phyloP scores from a whole-genome alignment of 495 filamentous ascomycete species.

The Penicillium alfredii region DNA sequence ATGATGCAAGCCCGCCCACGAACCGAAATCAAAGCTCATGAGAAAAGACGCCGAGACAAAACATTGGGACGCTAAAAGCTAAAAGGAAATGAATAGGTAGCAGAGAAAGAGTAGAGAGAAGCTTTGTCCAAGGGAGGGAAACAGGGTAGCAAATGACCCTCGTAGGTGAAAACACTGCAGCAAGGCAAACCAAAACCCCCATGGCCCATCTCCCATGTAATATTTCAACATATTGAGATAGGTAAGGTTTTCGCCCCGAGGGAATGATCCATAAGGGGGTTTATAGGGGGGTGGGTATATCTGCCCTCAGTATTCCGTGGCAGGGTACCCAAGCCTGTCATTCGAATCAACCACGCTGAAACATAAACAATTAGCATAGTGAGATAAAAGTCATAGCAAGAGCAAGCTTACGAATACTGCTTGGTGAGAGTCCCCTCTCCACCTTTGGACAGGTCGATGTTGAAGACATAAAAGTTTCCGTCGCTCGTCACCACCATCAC shows the following conservation, averaged over 20 bases:
- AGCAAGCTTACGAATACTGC: conserved; percentile 74
- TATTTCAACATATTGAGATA: no score
- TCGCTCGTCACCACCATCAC: conserved; percentile 98
- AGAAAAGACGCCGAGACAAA: conserved; percentile 3
- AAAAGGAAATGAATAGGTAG: not conserved
- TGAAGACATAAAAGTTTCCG: conserved; percentile 89
- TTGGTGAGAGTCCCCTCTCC: conserved; percentile 90
- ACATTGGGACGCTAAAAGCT: conserved; percentile 6
- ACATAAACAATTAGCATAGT: not conserved
- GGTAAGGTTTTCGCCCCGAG: no score
- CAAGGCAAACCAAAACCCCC: no score
- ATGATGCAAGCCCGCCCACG: conserved; percentile 1
- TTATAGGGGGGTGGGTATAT: not conserved
- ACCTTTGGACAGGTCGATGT: conserved; percentile 88
- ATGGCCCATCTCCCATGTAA: no score
- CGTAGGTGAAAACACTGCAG: no score
- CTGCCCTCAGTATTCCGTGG: conserved; percentile 39
- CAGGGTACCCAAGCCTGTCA: conserved; percentile 45
- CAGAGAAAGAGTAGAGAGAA: conserved; percentile 1
- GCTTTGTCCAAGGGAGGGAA: conserved; percentile 1
- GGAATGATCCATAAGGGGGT: conserved; percentile 1
- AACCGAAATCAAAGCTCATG: not conserved
- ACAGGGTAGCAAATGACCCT: no score
- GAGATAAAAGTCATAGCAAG: no score
- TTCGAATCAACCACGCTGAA: conserved; percentile 49